Evolutionary conservation across 179 eudicot genomes (phyloP), one percentile per base, ranked within the genome.

Genomic region (Silene coronaria): DNA sequence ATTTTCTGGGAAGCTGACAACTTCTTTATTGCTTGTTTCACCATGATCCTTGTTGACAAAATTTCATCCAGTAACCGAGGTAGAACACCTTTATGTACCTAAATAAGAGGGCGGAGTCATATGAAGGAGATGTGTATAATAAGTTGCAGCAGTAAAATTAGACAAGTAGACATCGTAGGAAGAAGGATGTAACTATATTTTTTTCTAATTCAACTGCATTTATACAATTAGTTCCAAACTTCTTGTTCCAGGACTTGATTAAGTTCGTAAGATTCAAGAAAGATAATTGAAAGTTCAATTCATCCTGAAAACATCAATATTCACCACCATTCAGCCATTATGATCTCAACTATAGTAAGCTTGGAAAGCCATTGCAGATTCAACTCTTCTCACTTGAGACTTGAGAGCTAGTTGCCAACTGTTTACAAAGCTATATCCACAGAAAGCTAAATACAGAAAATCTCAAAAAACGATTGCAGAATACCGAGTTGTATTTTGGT

Each of bases 41-140:
- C 93, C 99, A 95, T 88, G 58, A 95, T 86, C 79, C 99, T 88
- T 63, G 99, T 95, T 19, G 92, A 89, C 75, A 95, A 86, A 82
- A 95, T 95, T 86, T 95, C 99, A 76, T 92, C 97, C 71, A 95
- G 83, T 62, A 95, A 83, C 55, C 93, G 91, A 77, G 97, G 99
- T 55, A 95, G 79, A 81, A 95, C 76, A 61, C 99, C 99, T 87
- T 85, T 88, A 58, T 97, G 89, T 27, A 87, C 89, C 96, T 90
- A 81, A 30, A 77, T 14, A 65, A 55, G 3, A 28, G 58, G 74
- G 24, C 12, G 6, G 57, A 67, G 16, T 66, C 26, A 30, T 34
- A 48, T 10, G 23, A 60, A 27, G 58, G 13, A 51, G 67, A 70
- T 30, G 27, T 67, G 27, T 9, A 38, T n/a, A 32, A 32, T 21